These are phyloP conservation scores for Silene vulgaris DNA, from an alignment of 179 eudicot genomes.

Conservation along the genomic window DNA sequence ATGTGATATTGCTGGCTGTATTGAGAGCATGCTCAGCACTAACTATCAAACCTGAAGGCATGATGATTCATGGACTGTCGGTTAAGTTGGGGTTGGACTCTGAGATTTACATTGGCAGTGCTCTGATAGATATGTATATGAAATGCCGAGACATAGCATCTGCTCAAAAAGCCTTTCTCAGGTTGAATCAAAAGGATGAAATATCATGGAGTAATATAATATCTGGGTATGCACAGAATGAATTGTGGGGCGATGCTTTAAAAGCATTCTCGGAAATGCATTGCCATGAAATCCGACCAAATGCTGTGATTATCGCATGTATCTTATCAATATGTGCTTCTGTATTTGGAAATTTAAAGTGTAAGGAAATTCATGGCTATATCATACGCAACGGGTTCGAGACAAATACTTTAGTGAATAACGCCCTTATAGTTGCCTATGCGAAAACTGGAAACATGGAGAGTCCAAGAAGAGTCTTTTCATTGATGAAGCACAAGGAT, in stretches of 20 bases:
- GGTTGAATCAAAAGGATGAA: constrained; percentile 41
- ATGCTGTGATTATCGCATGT: constrained; percentile 49
- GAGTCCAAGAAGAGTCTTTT: constrained; percentile 41
- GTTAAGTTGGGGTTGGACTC: constrained; percentile 41
- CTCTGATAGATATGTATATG: constrained; percentile 60
- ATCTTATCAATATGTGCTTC: constrained; percentile 53
- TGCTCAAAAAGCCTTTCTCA: constrained; percentile 38
- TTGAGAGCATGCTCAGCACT: constrained; percentile 64
- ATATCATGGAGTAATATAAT: constrained; percentile 58
- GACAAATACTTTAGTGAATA: constrained; percentile 44
- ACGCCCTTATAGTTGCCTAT: constrained; percentile 56
- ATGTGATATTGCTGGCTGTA: constrained; percentile 51
- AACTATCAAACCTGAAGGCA: constrained; percentile 39
- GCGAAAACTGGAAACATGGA: constrained; percentile 60
- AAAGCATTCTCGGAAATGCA: constrained; percentile 51
- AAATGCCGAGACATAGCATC: constrained; percentile 50
- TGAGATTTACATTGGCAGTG: constrained; percentile 49
- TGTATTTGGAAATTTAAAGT: constrained; percentile 43
- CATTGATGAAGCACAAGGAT: constrained; percentile 40
- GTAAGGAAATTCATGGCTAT: constrained; percentile 57
- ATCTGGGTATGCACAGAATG: constrained; percentile 51
- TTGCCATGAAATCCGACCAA: constrained; percentile 38
- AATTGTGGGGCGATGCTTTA: constrained; percentile 42
- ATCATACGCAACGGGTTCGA: constrained; percentile 38
- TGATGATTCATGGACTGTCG: constrained; percentile 49